Conservation (phyloP, 139 green algal genomes). For the Chlamydomonas asymmetrica region DNA sequence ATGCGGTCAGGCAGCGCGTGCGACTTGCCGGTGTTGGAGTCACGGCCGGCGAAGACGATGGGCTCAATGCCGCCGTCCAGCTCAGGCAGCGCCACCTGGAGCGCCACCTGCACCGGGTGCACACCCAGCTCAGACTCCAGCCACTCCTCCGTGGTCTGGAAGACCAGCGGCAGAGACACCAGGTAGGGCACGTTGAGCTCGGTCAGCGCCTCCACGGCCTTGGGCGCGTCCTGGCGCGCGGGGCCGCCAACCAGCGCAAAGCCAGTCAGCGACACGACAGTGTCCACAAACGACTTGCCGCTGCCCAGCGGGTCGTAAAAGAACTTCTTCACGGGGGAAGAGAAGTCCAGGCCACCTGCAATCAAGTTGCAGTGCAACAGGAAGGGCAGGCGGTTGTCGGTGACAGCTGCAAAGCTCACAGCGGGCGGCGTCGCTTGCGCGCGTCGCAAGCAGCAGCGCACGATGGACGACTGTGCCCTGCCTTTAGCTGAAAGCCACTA, state of each 20-base stretch:
- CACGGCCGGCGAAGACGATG: conserved; percentile 97
- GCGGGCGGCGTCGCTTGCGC: too few species aligned
- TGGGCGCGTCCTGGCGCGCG: conserved; percentile 88
- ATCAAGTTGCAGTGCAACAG: too few species aligned
- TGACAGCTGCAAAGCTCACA: too few species aligned
- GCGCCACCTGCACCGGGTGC: conserved; percentile 96
- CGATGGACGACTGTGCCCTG: too few species aligned
- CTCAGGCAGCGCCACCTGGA: conserved; percentile 98
- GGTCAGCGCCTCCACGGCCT: conserved; percentile 94
- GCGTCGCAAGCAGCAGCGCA: too few species aligned
- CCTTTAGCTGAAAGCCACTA: too few species aligned
- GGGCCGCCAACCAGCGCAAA: conserved; percentile 96
- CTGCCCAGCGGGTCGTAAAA: conserved; percentile 95
- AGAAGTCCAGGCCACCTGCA: conserved; percentile 94
- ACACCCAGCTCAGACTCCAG: conserved; percentile 93
- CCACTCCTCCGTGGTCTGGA: conserved; percentile 99
- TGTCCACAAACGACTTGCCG: conserved; percentile 83
- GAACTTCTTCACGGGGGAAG: conserved; percentile 94
- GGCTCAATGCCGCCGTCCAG: conserved; percentile 98
- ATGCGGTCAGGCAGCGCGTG: conserved; percentile 98
- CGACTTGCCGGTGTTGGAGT: conserved; percentile 95
- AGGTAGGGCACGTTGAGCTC: conserved; percentile 98
- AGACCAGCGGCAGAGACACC: conserved; percentile 95
- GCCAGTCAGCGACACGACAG: conserved; percentile 90
- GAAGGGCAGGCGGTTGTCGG: too few species aligned